Evolutionary conservation across 2,329 filamentous ascomycete genomes (phyloP), one percentile per base, ranked within the genome.

Genomic region (Xylaria sp.): DNA sequence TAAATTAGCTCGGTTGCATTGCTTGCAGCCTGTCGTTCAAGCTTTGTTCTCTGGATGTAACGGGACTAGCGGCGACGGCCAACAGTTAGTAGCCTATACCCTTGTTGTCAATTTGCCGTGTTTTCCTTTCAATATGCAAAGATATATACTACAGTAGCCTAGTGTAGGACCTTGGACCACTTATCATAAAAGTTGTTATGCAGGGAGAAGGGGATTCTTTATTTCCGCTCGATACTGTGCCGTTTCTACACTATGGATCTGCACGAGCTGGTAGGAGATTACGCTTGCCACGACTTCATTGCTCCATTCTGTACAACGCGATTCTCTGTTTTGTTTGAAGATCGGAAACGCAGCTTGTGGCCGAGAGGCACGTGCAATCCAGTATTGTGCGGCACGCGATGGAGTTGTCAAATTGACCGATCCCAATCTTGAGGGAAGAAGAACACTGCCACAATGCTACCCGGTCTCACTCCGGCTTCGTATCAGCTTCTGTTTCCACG

Each of bases 401-500:
- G 15, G 48, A 28, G 49, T 33, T 33, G 26, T 51, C 48, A 31
- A 51, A 51, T 51, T 53, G 31, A 53, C 26, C 26, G 26, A 53
- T 53, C 7, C 28, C 10, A 31, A 53, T 53, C 49, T 53, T 33
- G 49, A 53, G 49, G 49, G 49, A 59, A 46, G 49, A 59, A 46
- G 33, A 33, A 33, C n/a, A 40, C 38, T 40, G 38, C 38, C 38
- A 26, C 63, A 66, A 63, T 68, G 66, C 66, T 58, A 65, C 66
- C 4, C 48, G 48, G 48, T 51, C 49, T n/a, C 13, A 53, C 59
- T 66, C 57, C 48, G 36, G 63, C 59, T 66, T 69, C 64, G 67
- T 69, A 60, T 69, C 67, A 67, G 53, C 20, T 66, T 62, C 38
- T 56, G 64, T 60, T 66, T 69, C 67, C 59, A 66, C 15, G 13